Base-by-base conservation (phyloP, 768 basidiomycete species). In the Auriscalpium microsporum region DNA sequence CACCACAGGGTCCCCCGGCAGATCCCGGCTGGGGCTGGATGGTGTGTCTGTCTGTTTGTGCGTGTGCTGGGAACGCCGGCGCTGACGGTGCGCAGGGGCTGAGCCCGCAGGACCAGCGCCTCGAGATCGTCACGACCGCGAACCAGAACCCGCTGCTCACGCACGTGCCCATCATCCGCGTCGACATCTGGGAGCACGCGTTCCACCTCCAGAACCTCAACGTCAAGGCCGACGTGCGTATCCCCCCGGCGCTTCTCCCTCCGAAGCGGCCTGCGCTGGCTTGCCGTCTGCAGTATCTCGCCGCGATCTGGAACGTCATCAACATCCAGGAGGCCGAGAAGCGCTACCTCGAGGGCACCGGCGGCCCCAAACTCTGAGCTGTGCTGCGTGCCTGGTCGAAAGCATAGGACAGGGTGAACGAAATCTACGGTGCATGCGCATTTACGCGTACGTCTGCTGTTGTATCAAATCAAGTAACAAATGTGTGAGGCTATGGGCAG, bases 11-110 rank as follows among this genome's bases (percentile, higher is more conserved):
- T n/a, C n/a, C n/a, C n/a, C n/a, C n/a, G n/a, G n/a, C n/a, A 67
- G 94, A 93, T 23, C 90, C 87, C 51, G 94, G 93, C 42, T 96
- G 94, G 94, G 94, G 91, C 58, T 97, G 94, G 94, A 78, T 96
- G 67, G 91, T 93, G 65, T 65, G 87, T 83, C 14, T 42, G 19
- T 21, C 11, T 33, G 28, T 28, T 2, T 35, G 3, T 23, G 37
- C 11, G 8, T 34, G 21, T 11, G 34, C 17, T 11, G 38, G 5
- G 10, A 17, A 50, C 13, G 45, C 21, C 33, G 40, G 50, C 36
- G 48, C 50, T 50, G 21, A 45, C 63, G 49, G 23, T 34, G 14
- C 14, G 38, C 52, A 89, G 88, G 94, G 91, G 4, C 72, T 79
- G 54, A 87, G 90, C 74, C 76, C 82, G 28, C 55, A 67, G 55